Evolutionary conservation across 2,329 filamentous ascomycete species (phyloP).

Genomic region (Monosporascus sp.): DNA sequence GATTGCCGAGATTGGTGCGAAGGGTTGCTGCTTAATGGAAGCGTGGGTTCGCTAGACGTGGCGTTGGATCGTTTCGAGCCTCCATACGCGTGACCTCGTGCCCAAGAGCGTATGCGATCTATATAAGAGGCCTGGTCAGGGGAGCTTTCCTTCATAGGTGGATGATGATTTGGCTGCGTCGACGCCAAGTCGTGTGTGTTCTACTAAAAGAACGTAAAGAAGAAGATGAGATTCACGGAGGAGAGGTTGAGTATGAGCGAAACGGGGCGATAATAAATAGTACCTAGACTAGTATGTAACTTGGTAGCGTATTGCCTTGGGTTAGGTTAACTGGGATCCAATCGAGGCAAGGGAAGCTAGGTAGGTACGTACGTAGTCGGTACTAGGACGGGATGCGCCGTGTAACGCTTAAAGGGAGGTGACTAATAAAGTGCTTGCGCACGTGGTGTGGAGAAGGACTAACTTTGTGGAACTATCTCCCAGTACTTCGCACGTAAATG

Average conservation of each 20-base stretch:
- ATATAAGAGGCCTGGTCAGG: slow-evolving; percentile 44
- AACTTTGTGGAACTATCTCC: no score
- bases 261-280: no score
- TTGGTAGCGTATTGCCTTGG: no score
- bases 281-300: no score
- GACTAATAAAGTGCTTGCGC: no score
- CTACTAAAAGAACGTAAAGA: slow-evolving; percentile 9
- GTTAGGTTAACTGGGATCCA: no score
- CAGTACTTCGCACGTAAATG: no score
- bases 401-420: no score
- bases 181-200: slow-evolving; percentile 26
- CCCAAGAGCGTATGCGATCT: slow-evolving; percentile 54
- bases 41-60: slow-evolving; percentile 33
- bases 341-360: no score
- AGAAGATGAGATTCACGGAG: neutral
- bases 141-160: slow-evolving; percentile 59
- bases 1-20: slow-evolving; percentile 19
- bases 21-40: slow-evolving; percentile 32
- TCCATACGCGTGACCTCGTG: slow-evolving; percentile 51
- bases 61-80: slow-evolving; percentile 35
- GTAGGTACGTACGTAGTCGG: no score
- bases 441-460: no score
- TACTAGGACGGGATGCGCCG: no score
- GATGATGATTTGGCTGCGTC: slow-evolving; percentile 27
- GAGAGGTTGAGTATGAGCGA: neutral